Conservation (phyloP, 2,329 filamentous ascomycete genomes). For the Microcera coccophila region DNA sequence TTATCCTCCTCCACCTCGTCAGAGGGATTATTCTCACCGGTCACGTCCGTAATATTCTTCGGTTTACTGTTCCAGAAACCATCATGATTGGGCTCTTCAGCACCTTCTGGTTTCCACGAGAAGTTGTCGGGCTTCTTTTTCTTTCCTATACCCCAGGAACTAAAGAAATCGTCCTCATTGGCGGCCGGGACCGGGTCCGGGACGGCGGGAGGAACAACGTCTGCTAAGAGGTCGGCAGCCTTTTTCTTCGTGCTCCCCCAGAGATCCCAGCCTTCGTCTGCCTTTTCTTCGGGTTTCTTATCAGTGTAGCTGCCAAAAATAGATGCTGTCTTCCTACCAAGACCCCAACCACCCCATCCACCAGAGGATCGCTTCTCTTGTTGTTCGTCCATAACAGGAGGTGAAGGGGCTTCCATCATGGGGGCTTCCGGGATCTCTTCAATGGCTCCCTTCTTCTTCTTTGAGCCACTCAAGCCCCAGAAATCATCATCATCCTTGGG, state of each 20-base stretch:
- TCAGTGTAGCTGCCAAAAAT: constrained; percentile 13
- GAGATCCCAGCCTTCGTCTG: constrained; percentile 21
- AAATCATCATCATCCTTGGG: constrained; percentile 15
- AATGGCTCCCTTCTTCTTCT: neutral
- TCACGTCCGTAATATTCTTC: constrained; percentile 44
- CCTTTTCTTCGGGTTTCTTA: constrained; percentile 12
- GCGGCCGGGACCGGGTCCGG: constrained; percentile 31
- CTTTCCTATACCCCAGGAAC: constrained; percentile 53
- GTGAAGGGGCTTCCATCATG: neutral
- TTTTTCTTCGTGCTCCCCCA: constrained; percentile 44
- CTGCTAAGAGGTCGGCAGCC: too few relatives aligned
- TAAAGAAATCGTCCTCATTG: constrained; percentile 54
- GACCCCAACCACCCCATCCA: constrained; percentile 23
- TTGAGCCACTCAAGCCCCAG: constrained; percentile 9
- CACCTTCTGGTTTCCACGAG: constrained; percentile 38
- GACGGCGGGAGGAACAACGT: constrained; percentile 25
- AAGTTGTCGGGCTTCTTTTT: constrained; percentile 39
- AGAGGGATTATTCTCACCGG: constrained; percentile 45
- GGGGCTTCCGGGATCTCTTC: neutral
- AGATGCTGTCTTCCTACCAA: constrained; percentile 22
- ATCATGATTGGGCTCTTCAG: constrained; percentile 44
- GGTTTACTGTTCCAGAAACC: constrained; percentile 36
- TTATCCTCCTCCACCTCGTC: constrained; percentile 44
- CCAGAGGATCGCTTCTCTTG: constrained; percentile 15
- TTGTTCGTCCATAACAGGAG: neutral